Conservation (phyloP, 2,329 filamentous ascomycete species). For the Dothistroma septosporum region DNA sequence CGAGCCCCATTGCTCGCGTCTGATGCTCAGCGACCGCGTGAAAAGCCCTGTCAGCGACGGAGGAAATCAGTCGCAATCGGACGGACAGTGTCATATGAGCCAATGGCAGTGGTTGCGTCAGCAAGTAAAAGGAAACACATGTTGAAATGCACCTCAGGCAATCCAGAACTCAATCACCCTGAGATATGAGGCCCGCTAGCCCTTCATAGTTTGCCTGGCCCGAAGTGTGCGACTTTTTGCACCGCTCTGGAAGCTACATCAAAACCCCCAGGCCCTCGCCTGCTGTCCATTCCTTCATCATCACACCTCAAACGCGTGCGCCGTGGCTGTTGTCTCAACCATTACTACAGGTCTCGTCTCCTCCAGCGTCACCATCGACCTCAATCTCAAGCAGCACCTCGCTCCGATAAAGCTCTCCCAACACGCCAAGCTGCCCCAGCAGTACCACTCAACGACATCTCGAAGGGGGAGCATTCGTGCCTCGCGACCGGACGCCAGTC, state of each 20-base stretch:
- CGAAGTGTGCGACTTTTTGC: background rate
- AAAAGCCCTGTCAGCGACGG: background rate
- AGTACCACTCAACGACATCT: constrained; percentile 3
- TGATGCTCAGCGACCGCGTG: background rate
- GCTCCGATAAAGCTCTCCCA: constrained; percentile 2
- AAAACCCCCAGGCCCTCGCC: background rate
- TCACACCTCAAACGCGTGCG: background rate
- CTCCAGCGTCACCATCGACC: background rate
- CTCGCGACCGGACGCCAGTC: background rate
- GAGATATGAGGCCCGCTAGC: background rate
- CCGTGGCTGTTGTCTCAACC: background rate
- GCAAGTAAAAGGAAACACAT: background rate
- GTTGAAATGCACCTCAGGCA: background rate
- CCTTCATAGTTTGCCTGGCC: background rate
- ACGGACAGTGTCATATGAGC: background rate
- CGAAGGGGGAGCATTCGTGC: background rate
- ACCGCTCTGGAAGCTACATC: background rate
- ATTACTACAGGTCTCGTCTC: background rate
- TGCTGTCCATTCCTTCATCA: background rate
- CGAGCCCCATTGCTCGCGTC: background rate
- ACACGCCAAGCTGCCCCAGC: constrained; percentile 3
- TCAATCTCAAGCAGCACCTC: background rate
- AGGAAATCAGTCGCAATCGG: background rate
- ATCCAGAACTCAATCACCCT: background rate
- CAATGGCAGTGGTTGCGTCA: background rate